phyloP scores from a whole-genome alignment of 129 eudicot genomes.

The Artemisia tridentata region DNA sequence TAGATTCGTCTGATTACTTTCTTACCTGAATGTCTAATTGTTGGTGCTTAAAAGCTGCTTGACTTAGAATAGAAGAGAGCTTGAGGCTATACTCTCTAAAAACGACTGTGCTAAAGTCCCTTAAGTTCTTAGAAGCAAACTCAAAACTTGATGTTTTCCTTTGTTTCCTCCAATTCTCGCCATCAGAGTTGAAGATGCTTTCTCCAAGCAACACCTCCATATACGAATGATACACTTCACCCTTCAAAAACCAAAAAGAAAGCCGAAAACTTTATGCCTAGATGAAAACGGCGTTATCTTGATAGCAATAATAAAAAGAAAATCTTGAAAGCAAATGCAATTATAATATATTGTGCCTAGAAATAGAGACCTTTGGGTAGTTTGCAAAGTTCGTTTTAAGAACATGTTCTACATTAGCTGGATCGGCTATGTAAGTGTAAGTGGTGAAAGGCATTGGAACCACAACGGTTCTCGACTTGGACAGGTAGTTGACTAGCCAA shows the following conservation, averaged over 20 bases:
- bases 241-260: constrained; percentile 44
- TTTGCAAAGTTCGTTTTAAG: constrained; percentile 76
- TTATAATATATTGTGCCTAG: neutral
- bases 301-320: neutral
- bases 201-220: constrained; percentile 98
- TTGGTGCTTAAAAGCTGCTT: constrained; percentile 45
- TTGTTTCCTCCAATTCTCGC: constrained; percentile 91
- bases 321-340: neutral
- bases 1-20: neutral
- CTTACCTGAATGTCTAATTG: constrained; percentile 84
- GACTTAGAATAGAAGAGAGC: constrained; percentile 60
- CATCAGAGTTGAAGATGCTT: constrained; percentile 95
- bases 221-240: constrained; percentile 87
- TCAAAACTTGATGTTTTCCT: constrained; percentile 95
- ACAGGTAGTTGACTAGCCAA: constrained; percentile 52
- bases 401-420: constrained; percentile 78
- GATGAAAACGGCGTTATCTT: neutral
- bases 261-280: constrained; percentile 1
- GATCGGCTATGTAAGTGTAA: constrained; percentile 78
- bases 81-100: constrained; percentile 92
- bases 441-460: constrained; percentile 87
- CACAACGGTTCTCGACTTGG: constrained; percentile 62
- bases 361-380: constrained; percentile 76
- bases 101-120: constrained; percentile 92
- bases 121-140: constrained; percentile 93